Base-by-base conservation (phyloP, 306 rosid species). In the Coriaria nepalensis region DNA sequence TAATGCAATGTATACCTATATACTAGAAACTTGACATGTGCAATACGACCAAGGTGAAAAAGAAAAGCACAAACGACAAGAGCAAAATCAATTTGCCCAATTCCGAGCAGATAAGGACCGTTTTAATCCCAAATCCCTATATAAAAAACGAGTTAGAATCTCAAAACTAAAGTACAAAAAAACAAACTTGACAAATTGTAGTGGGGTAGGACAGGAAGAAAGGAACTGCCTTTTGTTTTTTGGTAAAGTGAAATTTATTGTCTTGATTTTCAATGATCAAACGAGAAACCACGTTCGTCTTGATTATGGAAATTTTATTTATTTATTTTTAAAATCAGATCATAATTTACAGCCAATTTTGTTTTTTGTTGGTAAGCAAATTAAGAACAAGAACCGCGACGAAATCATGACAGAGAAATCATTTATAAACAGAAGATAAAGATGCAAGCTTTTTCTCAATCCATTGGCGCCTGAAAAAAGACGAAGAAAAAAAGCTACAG, bases 401-500 rank as follows among this genome's bases (percentile, higher is more conserved):
- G 7, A 37, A 45, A 35, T 45, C 42, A 34, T 12, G 32, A 41
- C 29, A 20, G 29, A 20, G 29, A 20, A 20, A 20, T 20, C 29
- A 20, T 20, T 20, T 20, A 1, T 20, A 20, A 20, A 53, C 12
- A 53, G 45, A 6, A 4, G 12, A 13, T 9, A 14, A 29, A 6
- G 33, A 29, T 8, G 11, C 40, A 32, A 41, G 8, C 9, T 13
- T n/a, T 38, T 12, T 4, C 8, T 33, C 29, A 20, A 20, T 20
- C 29, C 29, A 20, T 20, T 20, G 29, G 29, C 29, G 29, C 29
- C 29, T 20, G 3, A 33, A 4, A 4, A 7, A 8, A 14, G 33
- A 10, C 32, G 43, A 10, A 43, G 6, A 41, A 37, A 47, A 38
- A 6, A 43, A 7, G 40, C 71, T 90, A 90, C 61, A 90, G 79